Percentiles rank a stretch among this genome's conserved stretches.
phyloP scores from a whole-genome alignment of 2,329 filamentous ascomycete species.

The Cercospora sp. region DNA sequence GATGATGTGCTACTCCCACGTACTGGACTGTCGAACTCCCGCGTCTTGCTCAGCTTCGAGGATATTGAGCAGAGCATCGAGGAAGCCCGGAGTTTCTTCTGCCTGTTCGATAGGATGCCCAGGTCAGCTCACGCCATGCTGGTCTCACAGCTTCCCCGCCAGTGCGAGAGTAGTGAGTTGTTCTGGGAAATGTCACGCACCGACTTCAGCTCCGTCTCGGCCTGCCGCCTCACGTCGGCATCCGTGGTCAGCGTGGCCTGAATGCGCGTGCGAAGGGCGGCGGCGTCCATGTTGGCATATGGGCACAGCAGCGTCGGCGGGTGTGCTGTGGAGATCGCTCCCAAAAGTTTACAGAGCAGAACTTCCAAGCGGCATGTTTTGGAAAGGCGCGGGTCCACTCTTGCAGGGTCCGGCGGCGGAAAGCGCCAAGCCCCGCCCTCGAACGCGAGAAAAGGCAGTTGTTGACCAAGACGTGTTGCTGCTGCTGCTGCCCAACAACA shows the following conservation, averaged over 20 bases:
- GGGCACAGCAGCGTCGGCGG: background rate
- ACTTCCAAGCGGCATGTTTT: background rate
- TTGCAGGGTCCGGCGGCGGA: background rate
- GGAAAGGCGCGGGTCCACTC: background rate
- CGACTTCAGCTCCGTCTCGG: slow-evolving; percentile 79
- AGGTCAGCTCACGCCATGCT: slow-evolving; percentile 15
- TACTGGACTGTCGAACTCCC: slow-evolving; percentile 86
- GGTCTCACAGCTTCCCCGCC: background rate
- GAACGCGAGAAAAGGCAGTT: background rate
- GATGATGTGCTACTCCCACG: slow-evolving; percentile 13
- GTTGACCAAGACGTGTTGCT: background rate
- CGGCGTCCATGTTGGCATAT: slow-evolving; percentile 64
- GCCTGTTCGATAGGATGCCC: slow-evolving; percentile 58
- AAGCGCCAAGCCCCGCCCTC: background rate
- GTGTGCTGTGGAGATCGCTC: background rate
- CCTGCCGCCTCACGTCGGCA: slow-evolving; percentile 71
- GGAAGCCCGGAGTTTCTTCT: slow-evolving; percentile 86
- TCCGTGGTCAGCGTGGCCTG: slow-evolving; percentile 73
- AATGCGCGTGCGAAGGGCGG: slow-evolving; percentile 73
- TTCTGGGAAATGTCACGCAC: slow-evolving; percentile 51
- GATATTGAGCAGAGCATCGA: slow-evolving; percentile 86
- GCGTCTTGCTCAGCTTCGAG: slow-evolving; percentile 84
- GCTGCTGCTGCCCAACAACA: background rate
- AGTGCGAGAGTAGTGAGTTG: background rate
- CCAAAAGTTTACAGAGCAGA: slow-evolving; percentile 6